These are phyloP conservation scores for Oryza glumipatula DNA, from an alignment of 176 grass and related monocot species.

Conservation along the genomic window DNA sequence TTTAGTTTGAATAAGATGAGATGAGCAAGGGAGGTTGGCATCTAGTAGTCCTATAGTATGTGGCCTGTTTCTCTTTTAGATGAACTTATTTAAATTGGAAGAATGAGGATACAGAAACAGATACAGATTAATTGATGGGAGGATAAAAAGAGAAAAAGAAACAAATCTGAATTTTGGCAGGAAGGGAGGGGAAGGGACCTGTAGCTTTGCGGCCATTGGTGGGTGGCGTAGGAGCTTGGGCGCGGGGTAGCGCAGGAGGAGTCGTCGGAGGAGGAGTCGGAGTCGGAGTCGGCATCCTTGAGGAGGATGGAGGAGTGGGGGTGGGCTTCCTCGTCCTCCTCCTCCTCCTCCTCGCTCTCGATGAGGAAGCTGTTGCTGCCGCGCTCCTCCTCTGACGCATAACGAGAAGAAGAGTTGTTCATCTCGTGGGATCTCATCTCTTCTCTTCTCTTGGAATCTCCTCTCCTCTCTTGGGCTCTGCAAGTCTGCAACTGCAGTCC, in stretches of 20 bases:
- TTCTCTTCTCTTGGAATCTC: too few species aligned
- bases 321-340: constrained; percentile 18
- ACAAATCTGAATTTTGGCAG: not conserved
- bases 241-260: constrained; percentile 57
- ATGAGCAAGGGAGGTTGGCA: not conserved
- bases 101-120: not conserved
- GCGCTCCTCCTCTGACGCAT: constrained; percentile 47
- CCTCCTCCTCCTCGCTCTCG: constrained; percentile 59
- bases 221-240: constrained; percentile 72
- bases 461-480: too few species aligned
- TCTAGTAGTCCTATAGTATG: too few species aligned
- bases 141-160: not conserved
- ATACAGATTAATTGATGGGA: not conserved
- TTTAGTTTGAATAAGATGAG: too few species aligned
- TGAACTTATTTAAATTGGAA: not conserved
- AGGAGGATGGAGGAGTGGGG: not conserved
- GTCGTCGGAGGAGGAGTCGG: constrained; percentile 32
- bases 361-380: constrained; percentile 45
- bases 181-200: constrained; percentile 42
- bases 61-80: too few species aligned
- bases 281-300: constrained; percentile 15
- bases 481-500: too few species aligned
- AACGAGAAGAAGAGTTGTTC: constrained; percentile 41
- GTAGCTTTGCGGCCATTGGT: constrained; percentile 96
- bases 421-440: constrained; percentile 6